A percentile compares a stretch with the other conserved stretches of the same genome.
Evolutionary conservation across 1,284 basidiomycete genomes (phyloP).

Genomic region (Irpex lacteus): DNA sequence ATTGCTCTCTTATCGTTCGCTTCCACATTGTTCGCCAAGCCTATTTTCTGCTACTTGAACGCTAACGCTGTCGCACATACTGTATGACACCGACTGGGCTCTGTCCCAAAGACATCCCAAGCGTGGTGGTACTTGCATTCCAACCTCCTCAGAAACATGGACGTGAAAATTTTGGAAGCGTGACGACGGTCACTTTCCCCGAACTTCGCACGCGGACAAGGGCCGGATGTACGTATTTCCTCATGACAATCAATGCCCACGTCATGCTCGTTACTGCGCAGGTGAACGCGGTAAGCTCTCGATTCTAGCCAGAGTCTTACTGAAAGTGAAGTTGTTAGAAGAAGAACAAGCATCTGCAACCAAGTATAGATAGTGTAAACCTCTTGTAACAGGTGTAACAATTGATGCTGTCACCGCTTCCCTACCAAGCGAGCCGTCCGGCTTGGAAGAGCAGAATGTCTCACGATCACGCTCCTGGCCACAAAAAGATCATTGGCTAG

Average conservation of each 20-base stretch:
- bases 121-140: too few species aligned
- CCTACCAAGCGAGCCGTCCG: too few species aligned
- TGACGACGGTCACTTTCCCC: not conserved
- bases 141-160: too few species aligned
- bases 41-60: not conserved
- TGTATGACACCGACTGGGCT: too few species aligned
- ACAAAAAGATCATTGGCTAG: too few species aligned
- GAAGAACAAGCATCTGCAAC: not conserved
- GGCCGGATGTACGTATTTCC: not conserved
- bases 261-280: not conserved
- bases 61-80: too few species aligned
- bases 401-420: too few species aligned
- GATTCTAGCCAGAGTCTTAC: not conserved
- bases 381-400: too few species aligned
- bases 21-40: not conserved
- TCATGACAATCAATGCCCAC: not conserved
- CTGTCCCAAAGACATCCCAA: too few species aligned
- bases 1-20: not conserved
- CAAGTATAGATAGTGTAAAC: too few species aligned
- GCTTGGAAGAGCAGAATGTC: too few species aligned
- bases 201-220: not conserved
- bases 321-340: not conserved
- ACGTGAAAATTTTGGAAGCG: not conserved
- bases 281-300: not conserved
- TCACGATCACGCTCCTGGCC: too few species aligned